Conservation (phyloP, 2,329 filamentous ascomycete species). For the Stachybotrys elegans region DNA sequence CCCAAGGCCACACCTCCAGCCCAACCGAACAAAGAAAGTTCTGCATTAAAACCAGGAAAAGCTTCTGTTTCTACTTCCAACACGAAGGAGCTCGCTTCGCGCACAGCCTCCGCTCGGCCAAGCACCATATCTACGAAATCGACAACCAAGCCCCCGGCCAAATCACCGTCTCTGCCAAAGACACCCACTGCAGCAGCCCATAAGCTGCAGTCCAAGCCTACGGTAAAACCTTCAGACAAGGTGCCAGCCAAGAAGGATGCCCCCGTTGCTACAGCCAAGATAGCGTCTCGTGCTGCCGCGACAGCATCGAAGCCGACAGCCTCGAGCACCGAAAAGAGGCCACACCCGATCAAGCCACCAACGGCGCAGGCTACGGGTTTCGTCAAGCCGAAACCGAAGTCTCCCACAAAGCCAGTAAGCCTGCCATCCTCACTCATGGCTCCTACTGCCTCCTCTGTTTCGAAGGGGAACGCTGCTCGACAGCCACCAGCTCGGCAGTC, state of each 20-base stretch:
- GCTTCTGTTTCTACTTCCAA: no score
- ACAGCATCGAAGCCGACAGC: slow-evolving; percentile 21
- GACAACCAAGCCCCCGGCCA: slow-evolving; percentile 7
- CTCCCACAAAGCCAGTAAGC: slow-evolving; percentile 63
- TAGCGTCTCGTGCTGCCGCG: slow-evolving; percentile 10
- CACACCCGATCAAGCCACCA: slow-evolving; percentile 34
- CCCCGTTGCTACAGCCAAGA: slow-evolving; percentile 16
- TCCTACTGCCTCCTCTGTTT: slow-evolving; percentile 64
- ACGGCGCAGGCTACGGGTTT: slow-evolving; percentile 35
- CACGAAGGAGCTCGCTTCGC: slow-evolving; percentile 11
- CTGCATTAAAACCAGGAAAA: slow-evolving; percentile 16
- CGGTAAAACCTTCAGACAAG: slow-evolving; percentile 18
- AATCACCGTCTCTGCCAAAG: slow-evolving; percentile 12
- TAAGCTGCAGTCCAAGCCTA: slow-evolving; percentile 22
- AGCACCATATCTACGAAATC: slow-evolving; percentile 18
- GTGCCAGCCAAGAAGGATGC: slow-evolving; percentile 28
- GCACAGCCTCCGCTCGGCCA: slow-evolving; percentile 13
- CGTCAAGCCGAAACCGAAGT: slow-evolving; percentile 58
- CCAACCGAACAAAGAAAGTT: slow-evolving; percentile 2
- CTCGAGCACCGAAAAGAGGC: slow-evolving; percentile 35
- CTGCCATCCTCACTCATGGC: slow-evolving; percentile 64
- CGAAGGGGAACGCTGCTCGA: slow-evolving; percentile 40
- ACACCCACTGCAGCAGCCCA: slow-evolving; percentile 17
- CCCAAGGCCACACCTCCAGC: background rate
- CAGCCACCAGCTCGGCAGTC: slow-evolving; percentile 18